Evolutionary conservation across 2,329 filamentous ascomycete genomes (phyloP).

Genomic region (Penicillium sp.): DNA sequence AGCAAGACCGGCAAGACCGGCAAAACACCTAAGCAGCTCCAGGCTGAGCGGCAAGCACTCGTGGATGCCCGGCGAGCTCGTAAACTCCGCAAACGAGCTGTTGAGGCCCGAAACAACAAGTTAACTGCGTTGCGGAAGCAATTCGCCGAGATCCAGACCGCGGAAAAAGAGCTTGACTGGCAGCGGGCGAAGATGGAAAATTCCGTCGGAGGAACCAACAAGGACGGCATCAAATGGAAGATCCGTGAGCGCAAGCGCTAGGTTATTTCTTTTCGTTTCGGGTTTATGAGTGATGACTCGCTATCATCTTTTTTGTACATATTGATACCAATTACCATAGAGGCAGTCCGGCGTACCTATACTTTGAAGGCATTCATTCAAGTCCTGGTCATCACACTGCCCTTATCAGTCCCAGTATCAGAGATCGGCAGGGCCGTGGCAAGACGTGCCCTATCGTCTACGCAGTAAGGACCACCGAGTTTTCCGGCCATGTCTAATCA

Average conservation of each 20-base stretch:
- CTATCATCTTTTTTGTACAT: slow-evolving; percentile 13
- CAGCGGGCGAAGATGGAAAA: slow-evolving; percentile 61
- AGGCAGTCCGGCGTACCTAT: slow-evolving; percentile 12
- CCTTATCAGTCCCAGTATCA: too few relatives aligned
- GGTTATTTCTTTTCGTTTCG: slow-evolving; percentile 15
- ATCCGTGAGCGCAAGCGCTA: slow-evolving; percentile 58
- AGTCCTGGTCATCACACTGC: not conserved
- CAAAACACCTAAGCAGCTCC: slow-evolving; percentile 46
- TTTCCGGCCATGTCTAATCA: too few relatives aligned
- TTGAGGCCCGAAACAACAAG: slow-evolving; percentile 49
- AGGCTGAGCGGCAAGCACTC: slow-evolving; percentile 41
- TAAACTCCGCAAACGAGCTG: slow-evolving; percentile 49
- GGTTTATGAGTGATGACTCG: slow-evolving; percentile 24
- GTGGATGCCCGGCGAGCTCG: slow-evolving; percentile 39
- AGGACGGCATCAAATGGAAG: slow-evolving; percentile 63
- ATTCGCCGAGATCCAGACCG: slow-evolving; percentile 53
- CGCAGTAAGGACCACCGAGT: too few relatives aligned
- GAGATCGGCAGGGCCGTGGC: too few relatives aligned
- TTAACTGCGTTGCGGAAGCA: slow-evolving; percentile 53
- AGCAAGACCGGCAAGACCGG: slow-evolving; percentile 20
- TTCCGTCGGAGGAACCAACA: slow-evolving; percentile 59
- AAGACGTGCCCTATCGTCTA: too few relatives aligned
- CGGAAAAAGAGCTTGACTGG: slow-evolving; percentile 55
- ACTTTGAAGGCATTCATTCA: slow-evolving; percentile 4
- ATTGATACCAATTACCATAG: slow-evolving; percentile 14